These are phyloP conservation scores for Dendrobium officinale DNA, from an alignment of 106 monocot genomes.

Conservation along the genomic window DNA sequence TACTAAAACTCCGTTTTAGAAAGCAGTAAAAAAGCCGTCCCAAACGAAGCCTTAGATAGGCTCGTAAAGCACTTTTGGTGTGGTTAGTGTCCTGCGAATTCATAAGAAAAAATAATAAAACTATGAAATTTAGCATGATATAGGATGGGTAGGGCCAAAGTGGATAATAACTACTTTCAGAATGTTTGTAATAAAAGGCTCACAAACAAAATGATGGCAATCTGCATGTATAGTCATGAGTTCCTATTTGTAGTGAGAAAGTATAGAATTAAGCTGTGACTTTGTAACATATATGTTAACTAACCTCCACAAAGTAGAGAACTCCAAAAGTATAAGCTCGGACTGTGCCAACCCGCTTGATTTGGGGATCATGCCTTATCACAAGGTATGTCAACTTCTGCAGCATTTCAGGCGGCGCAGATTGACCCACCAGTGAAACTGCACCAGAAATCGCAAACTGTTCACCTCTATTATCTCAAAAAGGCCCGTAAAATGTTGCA, in stretches of 20 bases:
- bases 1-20: too few species aligned
- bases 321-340: slow-evolving; percentile 97
- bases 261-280: too few species aligned
- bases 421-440: slow-evolving; percentile 79
- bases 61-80: too few species aligned
- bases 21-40: too few species aligned
- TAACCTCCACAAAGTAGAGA: slow-evolving; percentile 96
- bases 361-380: slow-evolving; percentile 62
- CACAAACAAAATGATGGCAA: not conserved
- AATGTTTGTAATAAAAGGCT: too few species aligned
- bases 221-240: not conserved
- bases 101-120: too few species aligned
- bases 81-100: too few species aligned
- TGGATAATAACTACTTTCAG: too few species aligned
- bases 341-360: slow-evolving; percentile 86
- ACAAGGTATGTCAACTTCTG: slow-evolving; percentile 90
- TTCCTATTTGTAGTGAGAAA: too few species aligned
- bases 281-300: slow-evolving; percentile 5
- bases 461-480: not conserved
- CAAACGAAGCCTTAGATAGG: too few species aligned
- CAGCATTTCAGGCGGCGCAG: slow-evolving; percentile 88
- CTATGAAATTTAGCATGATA: too few species aligned
- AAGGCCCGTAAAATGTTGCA: not conserved
- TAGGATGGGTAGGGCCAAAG: too few species aligned
- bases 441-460: slow-evolving; percentile 10